Evolutionary conservation across 805 yeast species (phyloP).

Genomic region (Naumovozyma baii): DNA sequence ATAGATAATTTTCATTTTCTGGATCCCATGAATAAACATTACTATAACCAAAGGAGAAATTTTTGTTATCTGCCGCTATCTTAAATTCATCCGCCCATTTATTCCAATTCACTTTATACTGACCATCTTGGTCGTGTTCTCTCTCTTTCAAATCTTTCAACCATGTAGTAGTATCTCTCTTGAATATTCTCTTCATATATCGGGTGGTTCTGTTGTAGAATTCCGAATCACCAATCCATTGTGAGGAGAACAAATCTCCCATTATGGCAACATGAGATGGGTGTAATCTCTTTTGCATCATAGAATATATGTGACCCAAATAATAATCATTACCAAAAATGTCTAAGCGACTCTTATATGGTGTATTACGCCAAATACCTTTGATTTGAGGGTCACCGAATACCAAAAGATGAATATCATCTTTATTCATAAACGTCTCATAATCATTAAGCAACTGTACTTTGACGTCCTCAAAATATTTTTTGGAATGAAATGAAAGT

Average conservation of each 20-base stretch:
- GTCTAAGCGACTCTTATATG: conserved; percentile 66
- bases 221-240: conserved; percentile 88
- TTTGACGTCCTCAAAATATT: conserved; percentile 26
- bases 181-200: conserved; percentile 59
- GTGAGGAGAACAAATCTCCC: conserved; percentile 90
- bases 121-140: conserved; percentile 21
- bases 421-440: conserved; percentile 10
- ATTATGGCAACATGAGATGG: conserved; percentile 82
- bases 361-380: conserved; percentile 69
- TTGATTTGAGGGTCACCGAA: conserved; percentile 97
- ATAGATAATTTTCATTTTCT: conserved; percentile 45
- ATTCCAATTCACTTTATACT: conserved; percentile 22
- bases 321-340: conserved; percentile 84
- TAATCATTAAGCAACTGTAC: conserved; percentile 6
- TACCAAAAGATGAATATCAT: conserved; percentile 59
- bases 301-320: conserved; percentile 69
- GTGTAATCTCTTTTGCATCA: conserved; percentile 49
- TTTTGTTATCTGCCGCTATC: conserved; percentile 5
- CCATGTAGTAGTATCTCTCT: conserved; percentile 42
- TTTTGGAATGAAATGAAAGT: conserved; percentile 19
- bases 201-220: conserved; percentile 72
- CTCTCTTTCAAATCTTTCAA: conserved; percentile 31
- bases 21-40: conserved; percentile 63
- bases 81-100: conserved; percentile 21
- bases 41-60: conserved; percentile 41